A percentile compares a stretch with the other conserved stretches of the same genome.
These are phyloP conservation scores for Vinca minor DNA, from an alignment of 257 asterid species.

Conservation along the genomic window DNA sequence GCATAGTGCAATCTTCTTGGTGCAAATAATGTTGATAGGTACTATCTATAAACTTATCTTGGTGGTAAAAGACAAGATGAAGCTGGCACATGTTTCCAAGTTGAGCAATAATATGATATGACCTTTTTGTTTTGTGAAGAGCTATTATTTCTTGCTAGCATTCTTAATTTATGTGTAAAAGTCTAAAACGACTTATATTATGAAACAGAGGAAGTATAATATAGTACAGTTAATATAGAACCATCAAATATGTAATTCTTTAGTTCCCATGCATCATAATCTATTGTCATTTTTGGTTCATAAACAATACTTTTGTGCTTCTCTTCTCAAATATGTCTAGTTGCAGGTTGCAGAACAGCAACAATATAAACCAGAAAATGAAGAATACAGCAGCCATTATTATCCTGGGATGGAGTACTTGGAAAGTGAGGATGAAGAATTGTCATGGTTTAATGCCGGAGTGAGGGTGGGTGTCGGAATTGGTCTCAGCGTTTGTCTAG, in stretches of 20 bases:
- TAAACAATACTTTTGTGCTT: neutral
- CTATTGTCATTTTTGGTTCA: neutral
- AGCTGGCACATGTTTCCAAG: conserved; percentile 40
- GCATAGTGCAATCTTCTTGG: conserved; percentile 30
- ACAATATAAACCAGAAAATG: conserved; percentile 27
- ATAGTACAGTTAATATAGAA: neutral
- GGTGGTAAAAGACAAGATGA: conserved; percentile 18
- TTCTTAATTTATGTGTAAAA: too few relatives aligned
- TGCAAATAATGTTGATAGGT: conserved; percentile 22
- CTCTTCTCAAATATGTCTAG: neutral
- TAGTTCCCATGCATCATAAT: neutral
- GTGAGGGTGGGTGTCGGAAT: conserved; percentile 69
- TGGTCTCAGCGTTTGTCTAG: conserved; percentile 61
- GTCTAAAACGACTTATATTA: too few relatives aligned
- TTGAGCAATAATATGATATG: conserved; percentile 2
- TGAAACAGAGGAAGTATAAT: too few relatives aligned
- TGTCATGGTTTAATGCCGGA: conserved; percentile 73
- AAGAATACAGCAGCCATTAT: conserved; percentile 20
- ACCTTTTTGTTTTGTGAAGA: conserved; percentile 14
- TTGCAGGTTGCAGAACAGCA: conserved; percentile 32
- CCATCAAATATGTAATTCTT: neutral
- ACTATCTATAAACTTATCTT: conserved; percentile 47
- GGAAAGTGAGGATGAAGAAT: conserved; percentile 55
- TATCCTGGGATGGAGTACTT: conserved; percentile 32
- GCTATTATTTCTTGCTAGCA: neutral